Evolutionary conservation across 805 yeast genomes (phyloP), one percentile per base, ranked within the genome.

Genomic region (Wickerhamiella domercqiae): DNA sequence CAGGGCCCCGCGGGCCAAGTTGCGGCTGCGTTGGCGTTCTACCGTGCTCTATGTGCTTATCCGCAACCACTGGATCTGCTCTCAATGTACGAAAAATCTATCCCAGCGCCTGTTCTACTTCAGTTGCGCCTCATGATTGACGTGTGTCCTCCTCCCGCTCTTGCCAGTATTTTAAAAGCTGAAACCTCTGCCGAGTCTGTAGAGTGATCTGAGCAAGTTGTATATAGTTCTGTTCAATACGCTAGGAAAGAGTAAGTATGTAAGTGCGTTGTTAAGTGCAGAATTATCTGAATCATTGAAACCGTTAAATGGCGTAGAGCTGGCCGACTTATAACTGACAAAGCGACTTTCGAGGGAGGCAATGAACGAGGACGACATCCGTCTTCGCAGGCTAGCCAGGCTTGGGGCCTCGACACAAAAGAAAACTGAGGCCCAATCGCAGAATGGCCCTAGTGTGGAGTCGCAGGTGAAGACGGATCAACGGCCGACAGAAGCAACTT

Each of bases 41-140:
- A 90, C 71, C 80, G 82, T 60, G 97, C 96, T 11, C 68, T 90
- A 55, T 72, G 82, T 30, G 86, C 84, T 36, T 87, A 86, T 60
- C 97, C 98, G 44, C 78, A 79, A 59, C 99, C 98, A 42, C 77
- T 93, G 39, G 95, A 83, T 52, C 73, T 90, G 50, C 68, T 90
- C 56, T 78, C 78, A 36, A 75, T 87, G 51, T 87, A 82, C 63
- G 95, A 87, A 66, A 79, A 79, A 66, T 70, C 86, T 37, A 74
- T 87, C 47, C 78, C 75, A 54, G 75, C 71, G 33, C 49, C 41
- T 40, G 75, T 86, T 40, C 76, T 83, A 56, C 95, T 84, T 54
- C 66, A 75, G 49, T 70, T 87, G 49, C 79, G 84, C 50, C 70
- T 78, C 70, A 76, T 86, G 84, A 76, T 87, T 57, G 93, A 94